These are phyloP conservation scores for Ophiostoma triangulosporum DNA, from an alignment of 2,329 filamentous ascomycete genomes.

Conservation along the genomic window DNA sequence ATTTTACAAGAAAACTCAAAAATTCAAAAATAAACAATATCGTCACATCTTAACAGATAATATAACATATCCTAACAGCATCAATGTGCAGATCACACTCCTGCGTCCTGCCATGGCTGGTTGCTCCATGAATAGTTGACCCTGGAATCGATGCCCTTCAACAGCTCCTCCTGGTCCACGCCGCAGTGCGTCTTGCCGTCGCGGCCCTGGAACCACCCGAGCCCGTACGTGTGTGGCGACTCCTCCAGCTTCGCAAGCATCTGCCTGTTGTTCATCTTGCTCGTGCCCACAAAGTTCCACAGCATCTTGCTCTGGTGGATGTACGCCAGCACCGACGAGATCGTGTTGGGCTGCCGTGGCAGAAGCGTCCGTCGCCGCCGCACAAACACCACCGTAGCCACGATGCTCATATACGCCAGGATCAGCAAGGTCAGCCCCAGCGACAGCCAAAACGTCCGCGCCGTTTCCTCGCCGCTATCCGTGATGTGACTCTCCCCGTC, in stretches of 20 bases:
- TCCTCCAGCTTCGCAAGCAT: slow-evolving; percentile 48
- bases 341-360: slow-evolving; percentile 65
- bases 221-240: slow-evolving; percentile 42
- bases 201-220: slow-evolving; percentile 64
- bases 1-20: no score
- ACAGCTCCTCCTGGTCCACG: slow-evolving; percentile 62
- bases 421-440: slow-evolving; percentile 49
- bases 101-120: slow-evolving; percentile 39
- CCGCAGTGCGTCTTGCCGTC: slow-evolving; percentile 64
- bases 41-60: no score
- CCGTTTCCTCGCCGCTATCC: slow-evolving; percentile 45
- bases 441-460: slow-evolving; percentile 51
- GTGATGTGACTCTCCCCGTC: slow-evolving; percentile 30
- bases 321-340: slow-evolving; percentile 61
- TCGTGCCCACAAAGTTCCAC: slow-evolving; percentile 58
- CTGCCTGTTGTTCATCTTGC: slow-evolving; percentile 43
- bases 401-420: slow-evolving; percentile 48
- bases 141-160: slow-evolving; percentile 52
- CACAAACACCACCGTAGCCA: slow-evolving; percentile 46
- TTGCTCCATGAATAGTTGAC: slow-evolving; percentile 34
- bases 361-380: slow-evolving; percentile 56
- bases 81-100: no score
- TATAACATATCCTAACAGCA: no score
- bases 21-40: no score
- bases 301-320: slow-evolving; percentile 74